Evolutionary conservation across 2,329 filamentous ascomycete species (phyloP).

Genomic region (Dactylellina leptospora): DNA sequence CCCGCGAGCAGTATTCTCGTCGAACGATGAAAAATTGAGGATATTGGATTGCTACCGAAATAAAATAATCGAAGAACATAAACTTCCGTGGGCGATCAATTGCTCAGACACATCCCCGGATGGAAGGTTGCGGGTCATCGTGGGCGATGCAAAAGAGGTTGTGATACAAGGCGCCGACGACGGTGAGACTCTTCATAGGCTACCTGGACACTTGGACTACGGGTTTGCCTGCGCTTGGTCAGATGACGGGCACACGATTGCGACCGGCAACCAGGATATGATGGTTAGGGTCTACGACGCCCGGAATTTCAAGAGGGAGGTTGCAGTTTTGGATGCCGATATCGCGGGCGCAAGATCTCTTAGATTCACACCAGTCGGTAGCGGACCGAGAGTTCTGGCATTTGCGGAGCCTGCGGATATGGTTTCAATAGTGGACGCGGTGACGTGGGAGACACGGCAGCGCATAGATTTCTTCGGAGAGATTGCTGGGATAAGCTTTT

Average conservation of each 20-base stretch:
- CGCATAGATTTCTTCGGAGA: slow-evolving; percentile 78
- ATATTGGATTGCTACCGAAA: slow-evolving; percentile 69
- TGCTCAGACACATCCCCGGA: slow-evolving; percentile 77
- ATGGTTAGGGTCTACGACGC: slow-evolving; percentile 79
- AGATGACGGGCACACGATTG: slow-evolving; percentile 77
- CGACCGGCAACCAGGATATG: slow-evolving; percentile 80
- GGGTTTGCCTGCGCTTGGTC: slow-evolving; percentile 84
- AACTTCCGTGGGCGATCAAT: slow-evolving; percentile 73
- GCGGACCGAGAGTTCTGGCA: slow-evolving; percentile 72
- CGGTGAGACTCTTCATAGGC: slow-evolving; percentile 67
- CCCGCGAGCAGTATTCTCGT: slow-evolving; percentile 70
- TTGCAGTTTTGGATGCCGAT: slow-evolving; percentile 69
- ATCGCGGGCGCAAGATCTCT: slow-evolving; percentile 75
- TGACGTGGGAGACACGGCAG: slow-evolving; percentile 71
- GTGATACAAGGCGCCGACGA: slow-evolving; percentile 74
- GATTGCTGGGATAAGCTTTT: slow-evolving; percentile 73
- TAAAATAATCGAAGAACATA: slow-evolving; percentile 67
- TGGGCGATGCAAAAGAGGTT: slow-evolving; percentile 73
- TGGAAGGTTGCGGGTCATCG: slow-evolving; percentile 74
- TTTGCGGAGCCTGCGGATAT: slow-evolving; percentile 80
- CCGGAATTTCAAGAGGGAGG: slow-evolving; percentile 70
- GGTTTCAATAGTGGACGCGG: slow-evolving; percentile 74
- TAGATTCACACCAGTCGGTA: slow-evolving; percentile 75
- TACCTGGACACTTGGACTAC: slow-evolving; percentile 73
- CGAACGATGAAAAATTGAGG: slow-evolving; percentile 70